Evolutionary conservation across 805 yeast genomes (phyloP), one percentile per base, ranked within the genome.

Genomic region (Wickerhamomyces canadensis): DNA sequence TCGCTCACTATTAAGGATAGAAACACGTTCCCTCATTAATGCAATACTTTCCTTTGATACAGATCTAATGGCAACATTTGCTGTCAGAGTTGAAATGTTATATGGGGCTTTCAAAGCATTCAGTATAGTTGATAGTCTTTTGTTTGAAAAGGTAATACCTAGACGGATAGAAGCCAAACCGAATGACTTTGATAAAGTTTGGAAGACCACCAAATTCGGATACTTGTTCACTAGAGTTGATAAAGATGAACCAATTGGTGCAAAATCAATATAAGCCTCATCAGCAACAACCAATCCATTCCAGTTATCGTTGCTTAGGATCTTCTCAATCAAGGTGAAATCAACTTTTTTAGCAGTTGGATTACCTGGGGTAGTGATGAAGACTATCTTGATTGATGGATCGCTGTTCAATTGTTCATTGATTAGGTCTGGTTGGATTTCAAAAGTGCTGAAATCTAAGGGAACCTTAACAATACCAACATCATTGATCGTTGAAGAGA

Each of bases 81-180:
- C 69, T 1, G 98, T 79, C 46, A 84, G 65, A 11, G 87, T 73
- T 8, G 96, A 85, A 40, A 93, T 84, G 59, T 91, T 93, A 63
- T 93, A 93, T 3, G 98, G 98, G 26, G 95, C 96, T 58, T 93
- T 93, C 83, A 91, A 81, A 18, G 94, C 76, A 58, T 93, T 93
- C 51, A 93, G 64, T 34, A 84, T 73, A 5, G 60, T 51, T 0
- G 96, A 74, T 33, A 93, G 64, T 43, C 72, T 74, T 12, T 67
- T 63, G 14, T 72, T 65, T 4, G 89, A 71, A 53, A 58, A 91
- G 1, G 96, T 80, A 42, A 88, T 67, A 19, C 98, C 98, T 30
- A 91, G 61, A 51, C 98, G 74, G 34, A 89, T 82, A 31, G 97
- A 98, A 4, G 98, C 98, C 37, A 93, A 73, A 15, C 98, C 98